Conservation (phyloP, 768 basidiomycete genomes). For the Pleurotus ostreatus region DNA sequence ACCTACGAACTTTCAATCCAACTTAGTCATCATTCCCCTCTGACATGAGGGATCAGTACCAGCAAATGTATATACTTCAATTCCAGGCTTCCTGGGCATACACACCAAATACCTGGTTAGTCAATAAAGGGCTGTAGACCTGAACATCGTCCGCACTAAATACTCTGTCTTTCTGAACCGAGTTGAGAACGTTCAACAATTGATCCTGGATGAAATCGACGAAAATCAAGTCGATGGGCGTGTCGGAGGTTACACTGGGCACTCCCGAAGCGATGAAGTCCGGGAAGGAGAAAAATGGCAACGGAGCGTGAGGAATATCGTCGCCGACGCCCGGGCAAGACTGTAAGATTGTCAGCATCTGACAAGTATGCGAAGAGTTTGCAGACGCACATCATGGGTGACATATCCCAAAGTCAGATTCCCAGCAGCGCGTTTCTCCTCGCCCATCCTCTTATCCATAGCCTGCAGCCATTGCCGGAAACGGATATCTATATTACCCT, state of each 20-base stretch:
- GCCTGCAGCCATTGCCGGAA: conserved; percentile 57
- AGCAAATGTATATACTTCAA: conserved; percentile 15
- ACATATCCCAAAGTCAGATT: conserved; percentile 74
- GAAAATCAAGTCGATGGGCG: conserved; percentile 71
- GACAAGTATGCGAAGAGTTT: neutral
- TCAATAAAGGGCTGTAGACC: conserved; percentile 48
- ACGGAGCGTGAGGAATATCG: conserved; percentile 60
- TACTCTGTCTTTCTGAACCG: conserved; percentile 40
- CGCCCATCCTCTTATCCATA: conserved; percentile 39
- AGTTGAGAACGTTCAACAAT: conserved; percentile 53
- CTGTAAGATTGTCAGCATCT: conserved; percentile 23
- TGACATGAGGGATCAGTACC: no score
- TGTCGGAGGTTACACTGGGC: conserved; percentile 44
- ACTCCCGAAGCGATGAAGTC: conserved; percentile 56
- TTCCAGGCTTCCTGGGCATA: conserved; percentile 52
- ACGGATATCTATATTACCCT: conserved; percentile 46
- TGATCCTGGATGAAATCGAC: conserved; percentile 60
- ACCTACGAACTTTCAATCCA: no score
- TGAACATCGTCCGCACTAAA: conserved; percentile 51
- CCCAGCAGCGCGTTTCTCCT: conserved; percentile 35
- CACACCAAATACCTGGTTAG: conserved; percentile 49
- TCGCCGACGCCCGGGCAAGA: conserved; percentile 74
- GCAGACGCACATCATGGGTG: conserved; percentile 53
- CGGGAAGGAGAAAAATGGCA: conserved; percentile 51
- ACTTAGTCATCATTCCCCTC: no score